Percentiles rank a stretch among this genome's conserved stretches.
These are phyloP conservation scores for Teratosphaeria zuluensis DNA, from an alignment of 2,329 filamentous ascomycete species.

Conservation along the genomic window DNA sequence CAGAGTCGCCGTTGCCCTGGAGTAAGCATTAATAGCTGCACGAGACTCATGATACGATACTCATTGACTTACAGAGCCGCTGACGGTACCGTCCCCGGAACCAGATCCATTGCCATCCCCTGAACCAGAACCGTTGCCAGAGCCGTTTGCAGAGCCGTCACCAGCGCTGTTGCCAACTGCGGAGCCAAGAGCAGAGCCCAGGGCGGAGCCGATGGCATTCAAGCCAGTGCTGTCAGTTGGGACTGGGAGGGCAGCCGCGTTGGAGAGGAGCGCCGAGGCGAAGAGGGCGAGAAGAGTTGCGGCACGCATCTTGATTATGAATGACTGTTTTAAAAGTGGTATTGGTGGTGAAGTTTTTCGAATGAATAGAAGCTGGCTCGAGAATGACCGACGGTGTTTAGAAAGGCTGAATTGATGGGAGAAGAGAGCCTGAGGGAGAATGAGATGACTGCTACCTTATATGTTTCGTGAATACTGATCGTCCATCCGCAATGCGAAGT, in stretches of 20 bases:
- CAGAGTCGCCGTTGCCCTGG: background rate
- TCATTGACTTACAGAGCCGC: background rate
- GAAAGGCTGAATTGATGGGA: background rate
- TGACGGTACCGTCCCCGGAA: background rate
- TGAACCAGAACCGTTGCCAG: background rate
- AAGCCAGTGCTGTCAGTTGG: background rate
- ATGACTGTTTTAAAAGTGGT: background rate
- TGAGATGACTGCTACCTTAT: background rate
- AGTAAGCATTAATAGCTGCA: background rate
- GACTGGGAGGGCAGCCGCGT: background rate
- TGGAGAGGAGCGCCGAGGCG: conserved; percentile 3
- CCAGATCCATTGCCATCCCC: conserved; percentile 2
- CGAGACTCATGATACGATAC: background rate
- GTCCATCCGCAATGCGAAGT: background rate
- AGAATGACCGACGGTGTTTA: background rate
- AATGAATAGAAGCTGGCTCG: background rate
- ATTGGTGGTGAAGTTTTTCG: background rate
- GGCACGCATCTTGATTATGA: conserved; percentile 2
- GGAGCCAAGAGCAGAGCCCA: background rate
- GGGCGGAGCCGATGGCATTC: background rate
- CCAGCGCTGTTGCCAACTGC: background rate
- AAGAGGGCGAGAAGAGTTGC: conserved; percentile 1
- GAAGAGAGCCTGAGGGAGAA: background rate
- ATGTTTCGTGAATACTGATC: background rate
- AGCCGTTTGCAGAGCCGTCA: background rate